Conservation (phyloP, 1,284 basidiomycete genomes). For the Anthracocystis panici-leucophaei region DNA sequence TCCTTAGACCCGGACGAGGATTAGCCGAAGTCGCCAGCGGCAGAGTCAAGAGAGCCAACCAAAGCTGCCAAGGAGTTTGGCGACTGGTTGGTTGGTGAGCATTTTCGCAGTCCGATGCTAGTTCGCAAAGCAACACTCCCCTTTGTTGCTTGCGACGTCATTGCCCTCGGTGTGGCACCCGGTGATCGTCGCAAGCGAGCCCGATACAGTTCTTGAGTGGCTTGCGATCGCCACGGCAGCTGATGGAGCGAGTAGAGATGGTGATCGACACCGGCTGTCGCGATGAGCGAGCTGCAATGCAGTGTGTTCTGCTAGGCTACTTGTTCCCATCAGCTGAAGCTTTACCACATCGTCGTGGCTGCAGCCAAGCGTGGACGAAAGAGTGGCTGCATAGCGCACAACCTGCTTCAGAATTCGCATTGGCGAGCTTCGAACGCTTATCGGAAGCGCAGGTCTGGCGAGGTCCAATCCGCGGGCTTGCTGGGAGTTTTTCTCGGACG, state of each 20-base stretch:
- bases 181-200: slow-evolving; percentile 4
- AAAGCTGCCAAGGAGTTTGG: neutral
- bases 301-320: neutral
- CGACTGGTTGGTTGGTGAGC: no score
- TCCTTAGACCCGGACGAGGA: slow-evolving; percentile 17
- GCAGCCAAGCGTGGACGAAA: neutral
- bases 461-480: neutral
- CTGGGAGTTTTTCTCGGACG: neutral
- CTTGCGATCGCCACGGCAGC: neutral
- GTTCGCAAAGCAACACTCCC: no score
- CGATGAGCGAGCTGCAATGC: neutral
- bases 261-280: neutral
- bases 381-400: neutral
- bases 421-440: slow-evolving; percentile 1
- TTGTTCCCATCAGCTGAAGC: neutral
- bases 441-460: neutral
- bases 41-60: neutral
- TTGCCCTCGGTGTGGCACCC: slow-evolving; percentile 11
- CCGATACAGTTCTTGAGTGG: slow-evolving; percentile 3
- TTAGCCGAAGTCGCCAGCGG: neutral
- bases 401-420: neutral
- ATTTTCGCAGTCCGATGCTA: slow-evolving; percentile 15
- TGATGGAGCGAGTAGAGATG: neutral
- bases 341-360: neutral
- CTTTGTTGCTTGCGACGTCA: slow-evolving; percentile 17